Base-by-base conservation (phyloP, 1,139 yeast genomes). In the Suhomyces bribrorum region DNA sequence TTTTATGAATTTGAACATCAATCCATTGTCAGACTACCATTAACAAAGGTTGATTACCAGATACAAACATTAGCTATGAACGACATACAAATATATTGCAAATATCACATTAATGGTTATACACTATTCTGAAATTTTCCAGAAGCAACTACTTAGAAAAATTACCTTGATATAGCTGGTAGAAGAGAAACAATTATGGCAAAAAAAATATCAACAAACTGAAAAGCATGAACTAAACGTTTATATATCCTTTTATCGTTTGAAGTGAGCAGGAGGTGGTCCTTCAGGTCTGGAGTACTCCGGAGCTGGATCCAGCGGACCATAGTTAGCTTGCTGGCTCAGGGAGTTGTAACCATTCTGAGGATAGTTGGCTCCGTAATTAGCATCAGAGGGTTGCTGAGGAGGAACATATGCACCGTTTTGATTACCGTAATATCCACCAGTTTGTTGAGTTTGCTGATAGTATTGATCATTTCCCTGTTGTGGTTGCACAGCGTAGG, bases 191-290 rank as follows among this genome's bases (percentile, higher is more conserved):
- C n/a, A n/a, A n/a, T n/a, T n/a, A n/a, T n/a, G n/a, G n/a, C n/a
- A n/a, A n/a, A n/a, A n/a, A n/a, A n/a, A n/a, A n/a, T n/a, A n/a
- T n/a, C n/a, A n/a, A n/a, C 11, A 20, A 20, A 20, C 11, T 20
- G 23, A 20, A 4, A 20, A 20, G 23, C 9, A n/a, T 4, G 11
- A 20, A 3, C 6, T 4, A 20, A 20, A 20, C 1, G 4, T 8
- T 5, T 18, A 8, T 20, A 20, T 20, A 17, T 11, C n/a, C 5
- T 13, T 7, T 16, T 28, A 40, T 8, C 14, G 31, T 14, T 42
- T 42, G 32, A 22, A 28, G 31, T 53, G 54, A 6, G 57, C 49
- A 9, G 57, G 57, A 4, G 60, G 60, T 7, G 60, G 60, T 4
- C 60, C 59, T 1, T 41, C 47, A n/a, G 59, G 59, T 28, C 56